Evolutionary conservation across 495 filamentous ascomycete species (phyloP), one percentile per base, ranked within the genome.

Genomic region (Aspergillus bertholletiae): DNA sequence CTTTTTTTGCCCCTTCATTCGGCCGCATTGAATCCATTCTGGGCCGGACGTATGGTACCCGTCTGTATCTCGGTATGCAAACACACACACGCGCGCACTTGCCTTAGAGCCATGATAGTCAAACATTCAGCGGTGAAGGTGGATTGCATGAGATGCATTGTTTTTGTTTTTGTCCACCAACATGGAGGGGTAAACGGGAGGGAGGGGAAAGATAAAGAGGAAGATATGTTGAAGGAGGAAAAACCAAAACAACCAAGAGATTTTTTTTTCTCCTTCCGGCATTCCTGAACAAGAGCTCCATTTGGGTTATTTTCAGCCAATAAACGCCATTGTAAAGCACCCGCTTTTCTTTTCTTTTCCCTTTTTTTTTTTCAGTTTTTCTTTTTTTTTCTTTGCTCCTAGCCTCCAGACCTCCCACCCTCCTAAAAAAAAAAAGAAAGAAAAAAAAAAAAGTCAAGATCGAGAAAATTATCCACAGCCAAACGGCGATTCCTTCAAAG

Each of bases 401-500:
- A 37, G 34, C 34, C 34, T 37, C 34, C 34, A 37, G 34, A 37
- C 30, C 30, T 34, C 30, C 34, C 34, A 37, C 34, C 34, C 34
- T 37, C 34, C 34, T 37, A 48, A 53, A 58, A 60, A 59, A 59
- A 59, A 59, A 53, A 60, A 60, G 54, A 57, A 54, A 61, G 59
- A 59, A 58, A 60, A 45, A 30, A 45, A 23, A 44, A 43, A 44
- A 35, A 12, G 21, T 11, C n/a, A 32, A 30, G 30, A 32, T 34
- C 46, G 30, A 43, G 39, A 22, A 43, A 43, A 21, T 43, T 43
- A 55, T 40, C 54, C 48, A 57, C 48, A 46, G 32, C 39, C 39
- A 43, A 46, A 43, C 39, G 51, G 21, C 48, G 61, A 66, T 71
- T 63, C 66, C 69, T n/a, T 68, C 61, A 66, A 59, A 34, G 51